These are phyloP conservation scores for Cyclaneusma minus DNA, from an alignment of 2,329 filamentous ascomycete species.

Conservation along the genomic window DNA sequence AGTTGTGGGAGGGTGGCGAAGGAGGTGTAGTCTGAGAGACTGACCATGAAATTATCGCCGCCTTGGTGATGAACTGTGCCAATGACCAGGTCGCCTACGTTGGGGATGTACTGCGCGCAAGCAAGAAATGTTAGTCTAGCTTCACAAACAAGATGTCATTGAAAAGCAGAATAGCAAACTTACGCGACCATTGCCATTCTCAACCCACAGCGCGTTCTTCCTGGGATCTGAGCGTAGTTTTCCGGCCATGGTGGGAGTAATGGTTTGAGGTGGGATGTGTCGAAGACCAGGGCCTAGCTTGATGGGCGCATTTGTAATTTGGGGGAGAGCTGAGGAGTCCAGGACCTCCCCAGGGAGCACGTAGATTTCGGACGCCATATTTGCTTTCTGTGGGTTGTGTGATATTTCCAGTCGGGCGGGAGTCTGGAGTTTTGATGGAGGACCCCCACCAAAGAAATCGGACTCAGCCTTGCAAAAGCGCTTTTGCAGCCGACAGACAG, in stretches of 20 bases:
- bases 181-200: constrained; percentile 55
- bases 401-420: too few relatives aligned
- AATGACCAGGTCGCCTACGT: constrained; percentile 73
- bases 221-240: constrained; percentile 49
- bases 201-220: constrained; percentile 69
- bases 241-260: constrained; percentile 53
- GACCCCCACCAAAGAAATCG: too few relatives aligned
- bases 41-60: constrained; percentile 66
- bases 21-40: constrained; percentile 48
- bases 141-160: constrained; percentile 7
- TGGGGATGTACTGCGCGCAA: constrained; percentile 54
- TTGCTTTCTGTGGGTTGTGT: too few relatives aligned
- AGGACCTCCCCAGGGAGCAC: constrained; percentile 74
- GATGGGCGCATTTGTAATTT: constrained; percentile 51
- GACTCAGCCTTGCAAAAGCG: too few relatives aligned
- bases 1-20: constrained; percentile 67
- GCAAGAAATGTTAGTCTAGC: constrained; percentile 20
- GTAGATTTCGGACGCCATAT: constrained; percentile 45
- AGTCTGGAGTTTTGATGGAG: too few relatives aligned
- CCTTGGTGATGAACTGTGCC: constrained; percentile 66
- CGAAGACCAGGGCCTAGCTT: constrained; percentile 74
- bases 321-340: constrained; percentile 48
- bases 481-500: too few relatives aligned
- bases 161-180: constrained; percentile 22
- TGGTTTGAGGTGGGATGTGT: constrained; percentile 61